These are phyloP conservation scores for Phytopythium vexans DNA, from an alignment of 352 stramenopile genomes.

Conservation along the genomic window DNA sequence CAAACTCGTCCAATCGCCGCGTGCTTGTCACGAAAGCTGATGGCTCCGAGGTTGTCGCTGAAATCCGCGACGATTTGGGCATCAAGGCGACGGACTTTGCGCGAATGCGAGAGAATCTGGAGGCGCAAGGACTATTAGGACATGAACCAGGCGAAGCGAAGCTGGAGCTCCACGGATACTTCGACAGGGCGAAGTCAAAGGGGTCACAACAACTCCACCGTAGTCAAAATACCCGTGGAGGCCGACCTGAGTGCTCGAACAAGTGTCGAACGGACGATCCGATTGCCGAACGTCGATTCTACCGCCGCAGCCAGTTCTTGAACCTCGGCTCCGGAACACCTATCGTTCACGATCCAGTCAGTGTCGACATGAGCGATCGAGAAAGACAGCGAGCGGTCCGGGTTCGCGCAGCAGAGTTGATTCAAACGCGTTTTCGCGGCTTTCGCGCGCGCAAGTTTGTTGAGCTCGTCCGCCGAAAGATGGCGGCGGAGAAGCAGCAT, in stretches of 20 bases:
- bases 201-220: too few species aligned
- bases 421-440: slow-evolving; percentile 41
- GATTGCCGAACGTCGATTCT: slow-evolving; percentile 10
- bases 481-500: slow-evolving; percentile 14
- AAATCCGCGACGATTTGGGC: slow-evolving; percentile 44
- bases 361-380: neutral
- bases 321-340: neutral
- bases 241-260: too few species aligned
- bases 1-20: slow-evolving; percentile 67
- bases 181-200: too few species aligned
- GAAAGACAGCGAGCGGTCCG: slow-evolving; percentile 23
- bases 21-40: slow-evolving; percentile 58
- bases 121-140: slow-evolving; percentile 31
- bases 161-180: neutral
- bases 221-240: too few species aligned
- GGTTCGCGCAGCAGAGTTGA: slow-evolving; percentile 30
- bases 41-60: slow-evolving; percentile 41
- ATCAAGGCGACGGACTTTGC: slow-evolving; percentile 23
- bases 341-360: neutral
- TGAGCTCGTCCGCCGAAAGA: slow-evolving; percentile 32
- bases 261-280: neutral
- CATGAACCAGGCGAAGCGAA: slow-evolving; percentile 18
- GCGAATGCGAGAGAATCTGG: slow-evolving; percentile 38
- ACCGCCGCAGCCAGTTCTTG: slow-evolving; percentile 11
- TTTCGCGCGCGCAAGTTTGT: slow-evolving; percentile 37